Base-by-base conservation (phyloP, 371 early-diverging fungal genomes). In the Entomophthora muscae region DNA sequence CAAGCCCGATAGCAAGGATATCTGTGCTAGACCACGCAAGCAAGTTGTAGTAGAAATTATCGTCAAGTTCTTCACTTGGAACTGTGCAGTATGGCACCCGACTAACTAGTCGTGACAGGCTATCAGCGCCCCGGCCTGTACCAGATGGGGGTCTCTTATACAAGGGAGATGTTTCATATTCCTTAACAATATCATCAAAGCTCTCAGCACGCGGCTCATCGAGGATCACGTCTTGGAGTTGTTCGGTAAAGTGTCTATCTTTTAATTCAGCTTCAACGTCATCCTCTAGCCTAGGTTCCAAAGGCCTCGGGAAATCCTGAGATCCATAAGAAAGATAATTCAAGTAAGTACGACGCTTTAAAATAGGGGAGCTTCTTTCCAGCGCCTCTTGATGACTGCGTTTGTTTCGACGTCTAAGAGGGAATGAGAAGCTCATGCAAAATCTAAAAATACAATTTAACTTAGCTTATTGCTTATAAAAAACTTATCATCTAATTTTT, bases 11-110 rank as follows among this genome's bases (percentile, higher is more conserved):
- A 13, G 93, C 93, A 12, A 99, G 72, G 17, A 85, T 71, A 61
- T 95, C 90, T 13, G 69, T 69, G 24, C 71, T 64, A 2, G 87
- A 88, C 99, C 99, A 99, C 69, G 96, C 97, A 28, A 99, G 72
- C 52, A 99, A 68, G 70, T 98, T 99, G 28, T 98, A 76, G 71
- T 99, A 99, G 69, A 90, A 99, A 70, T 99, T 99, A 69, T 99
- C 96, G 5, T 79, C 66, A 68, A 99, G 72, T 0, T 87, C 92
- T 0, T 42, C 42, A 17, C 42, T 42, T 17, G 5, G 42, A 42
- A 42, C 42, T 17, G 42, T 42, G 17, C 42, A 42, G 17, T 42
- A 42, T 5, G 42, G 42, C 42, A 17, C 42, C 42, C 42, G 42
- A 17, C 42, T 42, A 42, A 42, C 17, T 17, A 17, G 5, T 17